Evolutionary conservation across 495 filamentous ascomycete species (phyloP), one percentile per base, ranked within the genome.

Genomic region (Hypoxylon intermedium): DNA sequence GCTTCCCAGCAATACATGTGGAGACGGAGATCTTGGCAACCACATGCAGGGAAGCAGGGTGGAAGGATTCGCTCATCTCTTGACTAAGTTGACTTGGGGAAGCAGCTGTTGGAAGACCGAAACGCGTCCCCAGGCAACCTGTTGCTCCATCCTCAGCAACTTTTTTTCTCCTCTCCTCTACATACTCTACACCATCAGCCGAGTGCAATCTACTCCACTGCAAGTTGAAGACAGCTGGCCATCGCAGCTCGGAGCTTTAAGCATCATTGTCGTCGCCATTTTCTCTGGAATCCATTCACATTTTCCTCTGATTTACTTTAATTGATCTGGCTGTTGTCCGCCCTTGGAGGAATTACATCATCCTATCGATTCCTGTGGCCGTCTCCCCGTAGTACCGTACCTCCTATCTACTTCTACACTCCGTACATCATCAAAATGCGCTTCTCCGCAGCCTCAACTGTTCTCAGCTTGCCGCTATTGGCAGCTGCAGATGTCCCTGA

Each of bases 401-500:
- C 26, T 4, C 30, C 31, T 43, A 36, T 41, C 45, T 41, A 54
- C 51, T 58, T 30, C 52, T 48, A 55, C 48, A 49, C 60, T 28
- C 31, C 47, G 40, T 24, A 46, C 28, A 30, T 24, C 31, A 42
- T 18, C 51, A 65, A 26, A 66, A 94, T 94, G 90, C 90, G 87
- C 72, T 83, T 90, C 78, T 81, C 85, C 58, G 78, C 84, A 44
- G 56, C 82, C 20, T 73, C 76, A 23, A 65, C 90, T 61, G 60
- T 86, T 30, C 79, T 91, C 56, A 78, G 82, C 58, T 83, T 93
- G 62, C 87, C 89, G 55, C 79, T 87, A 18, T 77, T 94, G 67
- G 87, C 86, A 53, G 89, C 88, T 9, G 76, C 77, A 60, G 77
- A 81, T 43, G 68, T 71, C 42, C 74, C 77, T 9, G 73, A 71